phyloP scores from a whole-genome alignment of 2,329 filamentous ascomycete genomes.

The Clonostachys rhizophaga region DNA sequence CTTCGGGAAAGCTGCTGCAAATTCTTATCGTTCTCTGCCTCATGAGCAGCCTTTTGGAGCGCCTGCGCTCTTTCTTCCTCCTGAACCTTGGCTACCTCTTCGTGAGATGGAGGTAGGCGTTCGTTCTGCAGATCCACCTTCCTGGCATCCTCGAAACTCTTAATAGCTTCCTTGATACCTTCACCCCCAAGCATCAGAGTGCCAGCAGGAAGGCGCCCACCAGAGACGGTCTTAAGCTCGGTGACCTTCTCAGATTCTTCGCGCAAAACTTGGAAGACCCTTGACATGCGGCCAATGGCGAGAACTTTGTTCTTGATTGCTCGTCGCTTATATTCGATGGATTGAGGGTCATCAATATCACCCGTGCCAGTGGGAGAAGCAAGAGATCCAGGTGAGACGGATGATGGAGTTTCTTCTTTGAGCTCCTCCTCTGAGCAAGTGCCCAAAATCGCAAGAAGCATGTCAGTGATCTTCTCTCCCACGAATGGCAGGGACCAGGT shows the following conservation, averaged over 20 bases:
- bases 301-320: constrained; percentile 99
- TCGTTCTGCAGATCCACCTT: constrained; percentile 98
- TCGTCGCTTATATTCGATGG: constrained; percentile 87
- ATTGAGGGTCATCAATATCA: constrained; percentile 65
- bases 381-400: constrained; percentile 61
- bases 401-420: constrained; percentile 80
- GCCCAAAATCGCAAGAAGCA: constrained; percentile 97
- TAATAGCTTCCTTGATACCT: constrained; percentile 98
- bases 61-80: constrained; percentile 79
- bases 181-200: constrained; percentile 98
- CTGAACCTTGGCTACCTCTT: constrained; percentile 81
- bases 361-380: constrained; percentile 61
- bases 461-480: constrained; percentile 98
- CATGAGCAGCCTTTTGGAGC: constrained; percentile 77
- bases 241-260: constrained; percentile 97
- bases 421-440: constrained; percentile 99
- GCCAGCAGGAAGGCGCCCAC: constrained; percentile 86
- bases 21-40: constrained; percentile 88
- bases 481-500: constrained; percentile 99
- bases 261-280: constrained; percentile 96
- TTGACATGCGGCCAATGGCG: constrained; percentile 91
- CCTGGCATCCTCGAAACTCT: constrained; percentile 90
- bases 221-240: constrained; percentile 94
- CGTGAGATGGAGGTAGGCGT: constrained; percentile 83
- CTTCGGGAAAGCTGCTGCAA: constrained; percentile 82